Evolutionary conservation across 306 rosid genomes (phyloP).

Genomic region (Prunus kanzakura): DNA sequence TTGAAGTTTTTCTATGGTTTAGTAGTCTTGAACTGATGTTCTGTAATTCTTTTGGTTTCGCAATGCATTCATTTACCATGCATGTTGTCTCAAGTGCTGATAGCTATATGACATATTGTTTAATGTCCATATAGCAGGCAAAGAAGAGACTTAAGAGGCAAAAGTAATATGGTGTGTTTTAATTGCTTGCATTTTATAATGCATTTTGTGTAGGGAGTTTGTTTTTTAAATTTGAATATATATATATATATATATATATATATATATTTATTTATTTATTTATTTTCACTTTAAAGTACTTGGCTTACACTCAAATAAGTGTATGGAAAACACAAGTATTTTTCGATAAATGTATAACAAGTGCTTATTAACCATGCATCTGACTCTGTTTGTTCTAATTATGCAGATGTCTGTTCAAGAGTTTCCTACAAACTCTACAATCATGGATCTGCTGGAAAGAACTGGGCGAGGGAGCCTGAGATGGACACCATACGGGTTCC

Average conservation of each 20-base stretch:
- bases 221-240: not conserved
- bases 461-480: constrained; percentile 65
- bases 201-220: not conserved
- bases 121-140: not conserved
- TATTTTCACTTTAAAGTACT: not conserved
- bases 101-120: not conserved
- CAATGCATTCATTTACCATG: not conserved
- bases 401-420: constrained; percentile 99
- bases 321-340: not conserved
- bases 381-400: constrained; percentile 1
- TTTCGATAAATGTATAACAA: not conserved
- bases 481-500: constrained; percentile 71
- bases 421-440: constrained; percentile 63
- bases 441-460: constrained; percentile 68
- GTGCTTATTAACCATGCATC: not conserved
- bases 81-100: not conserved
- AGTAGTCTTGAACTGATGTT: not conserved
- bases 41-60: not conserved
- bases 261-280: too few relatives aligned
- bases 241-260: too few relatives aligned
- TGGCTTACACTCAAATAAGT: too few relatives aligned
- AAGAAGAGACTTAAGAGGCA: too few relatives aligned
- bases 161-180: not conserved
- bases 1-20: not conserved
- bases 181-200: not conserved